Percentiles rank a stretch among this genome's conserved stretches.
Conservation (phyloP, 768 basidiomycete species). For the Neoboletus brunneissimus region DNA sequence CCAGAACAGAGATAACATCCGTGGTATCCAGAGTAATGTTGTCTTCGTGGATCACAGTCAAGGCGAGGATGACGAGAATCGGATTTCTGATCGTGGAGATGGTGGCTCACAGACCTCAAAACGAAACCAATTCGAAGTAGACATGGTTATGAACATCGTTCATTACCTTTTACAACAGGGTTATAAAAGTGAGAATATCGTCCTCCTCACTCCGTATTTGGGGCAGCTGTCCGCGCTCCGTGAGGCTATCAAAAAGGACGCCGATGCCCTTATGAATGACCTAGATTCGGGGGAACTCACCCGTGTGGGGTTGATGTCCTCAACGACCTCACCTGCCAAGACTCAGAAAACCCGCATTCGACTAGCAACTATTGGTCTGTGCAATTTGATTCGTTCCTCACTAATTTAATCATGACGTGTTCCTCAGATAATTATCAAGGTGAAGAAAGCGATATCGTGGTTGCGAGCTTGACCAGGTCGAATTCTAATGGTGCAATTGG, state of each 20-base stretch:
- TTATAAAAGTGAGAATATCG: conserved; percentile 57
- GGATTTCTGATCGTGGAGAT: conserved; percentile 46
- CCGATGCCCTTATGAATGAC: conserved; percentile 61
- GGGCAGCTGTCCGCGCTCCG: conserved; percentile 59
- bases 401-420: neutral
- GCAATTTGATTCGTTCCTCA: neutral
- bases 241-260: conserved; percentile 41
- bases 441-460: conserved; percentile 69
- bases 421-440: conserved; percentile 70
- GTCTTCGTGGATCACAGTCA: conserved; percentile 58
- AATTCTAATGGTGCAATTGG: conserved; percentile 57
- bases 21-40: conserved; percentile 55
- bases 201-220: conserved; percentile 67
- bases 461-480: conserved; percentile 59
- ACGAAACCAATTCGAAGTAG: conserved; percentile 55
- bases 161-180: conserved; percentile 67
- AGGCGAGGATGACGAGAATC: conserved; percentile 47
- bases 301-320: conserved; percentile 50
- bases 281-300: conserved; percentile 57
- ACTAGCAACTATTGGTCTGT: conserved; percentile 62
- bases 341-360: conserved; percentile 46
- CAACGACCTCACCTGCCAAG: conserved; percentile 33
- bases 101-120: conserved; percentile 52
- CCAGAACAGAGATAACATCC: conserved; percentile 45
- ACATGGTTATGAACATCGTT: conserved; percentile 65